A percentile compares a stretch with the other conserved stretches of the same genome.
phyloP scores from a whole-genome alignment of 2,329 filamentous ascomycete genomes.

The Aspergillus niger region DNA sequence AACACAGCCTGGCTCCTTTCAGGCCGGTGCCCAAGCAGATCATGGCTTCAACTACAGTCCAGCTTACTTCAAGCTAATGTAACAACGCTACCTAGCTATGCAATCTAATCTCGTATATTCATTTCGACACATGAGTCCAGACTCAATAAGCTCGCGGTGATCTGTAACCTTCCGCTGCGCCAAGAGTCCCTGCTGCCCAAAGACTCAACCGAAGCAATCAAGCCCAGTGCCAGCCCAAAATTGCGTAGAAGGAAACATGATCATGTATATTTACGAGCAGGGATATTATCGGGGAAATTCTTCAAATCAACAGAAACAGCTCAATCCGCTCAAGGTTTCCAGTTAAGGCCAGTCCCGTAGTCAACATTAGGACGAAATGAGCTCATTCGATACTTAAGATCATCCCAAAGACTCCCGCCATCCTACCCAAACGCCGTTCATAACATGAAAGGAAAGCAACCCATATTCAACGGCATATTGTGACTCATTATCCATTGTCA shows the following conservation, averaged over 20 bases:
- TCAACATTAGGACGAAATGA: neutral
- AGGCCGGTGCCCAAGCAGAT: constrained; percentile 6
- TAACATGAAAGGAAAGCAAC: constrained; percentile 6
- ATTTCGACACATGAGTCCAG: neutral
- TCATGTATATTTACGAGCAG: neutral
- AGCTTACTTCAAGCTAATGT: neutral
- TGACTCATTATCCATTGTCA: neutral
- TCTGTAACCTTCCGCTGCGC: constrained; percentile 1
- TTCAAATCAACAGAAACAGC: constrained; percentile 8
- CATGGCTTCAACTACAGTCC: neutral
- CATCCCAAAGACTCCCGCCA: constrained; percentile 3
- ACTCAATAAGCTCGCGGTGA: neutral
- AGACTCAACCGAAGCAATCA: neutral
- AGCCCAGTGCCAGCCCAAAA: neutral
- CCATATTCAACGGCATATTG: neutral
- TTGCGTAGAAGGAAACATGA: neutral
- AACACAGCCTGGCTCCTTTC: neutral
- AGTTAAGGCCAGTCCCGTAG: neutral
- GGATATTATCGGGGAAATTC: neutral
- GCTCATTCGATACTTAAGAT: neutral
- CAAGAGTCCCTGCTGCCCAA: constrained; percentile 10
- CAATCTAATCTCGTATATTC: neutral
- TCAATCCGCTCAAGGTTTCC: constrained; percentile 3
- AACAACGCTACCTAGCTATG: neutral
- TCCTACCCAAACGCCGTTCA: constrained; percentile 21